Base-by-base conservation (phyloP, 1,284 basidiomycete species). In the Bjerkandera adusta region DNA sequence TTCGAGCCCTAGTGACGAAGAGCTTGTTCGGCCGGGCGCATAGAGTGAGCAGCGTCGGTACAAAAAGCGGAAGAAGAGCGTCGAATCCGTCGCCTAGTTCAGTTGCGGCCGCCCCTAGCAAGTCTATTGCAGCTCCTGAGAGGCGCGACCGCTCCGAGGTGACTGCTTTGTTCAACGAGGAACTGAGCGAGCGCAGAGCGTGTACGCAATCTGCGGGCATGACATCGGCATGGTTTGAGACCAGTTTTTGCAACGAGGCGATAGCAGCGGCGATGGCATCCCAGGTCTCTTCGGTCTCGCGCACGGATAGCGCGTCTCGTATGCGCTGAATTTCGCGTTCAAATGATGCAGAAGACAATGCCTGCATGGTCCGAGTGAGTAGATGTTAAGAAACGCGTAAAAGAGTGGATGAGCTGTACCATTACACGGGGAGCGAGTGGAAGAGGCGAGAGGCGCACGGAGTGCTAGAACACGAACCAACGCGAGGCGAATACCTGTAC, bases 281-380 rank as follows among this genome's bases (percentile, higher is more conserved):
- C 90, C 90, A 93, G 3, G 80, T 82, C 32, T 93, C 88, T 62
- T 93, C 91, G 1, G 85, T 83, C 67, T 93, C 90, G 25, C 72
- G 60, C n/a, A 80, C 66, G 36, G 67, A 62, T 12, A 91, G 60
- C 1, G 52, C 42, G 37, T 63, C 59, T 15, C n/a, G 4, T 7
- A 43, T 24, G 18, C n/a, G n/a, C n/a, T n/a, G n/a, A n/a, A n/a
- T n/a, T n/a, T n/a, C n/a, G n/a, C n/a, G n/a, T n/a, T n/a, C n/a
- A n/a, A n/a, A n/a, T n/a, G n/a, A n/a, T n/a, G n/a, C n/a, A n/a
- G n/a, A n/a, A n/a, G n/a, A n/a, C n/a, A n/a, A n/a, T n/a, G n/a
- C n/a, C n/a, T n/a, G n/a, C n/a, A n/a, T n/a, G n/a, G n/a, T n/a
- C n/a, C n/a, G n/a, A n/a, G n/a, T n/a, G n/a, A n/a, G n/a, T n/a